Evolutionary conservation across 2,329 filamentous ascomycete species (phyloP).

Genomic region (Fusarium pininemorale): DNA sequence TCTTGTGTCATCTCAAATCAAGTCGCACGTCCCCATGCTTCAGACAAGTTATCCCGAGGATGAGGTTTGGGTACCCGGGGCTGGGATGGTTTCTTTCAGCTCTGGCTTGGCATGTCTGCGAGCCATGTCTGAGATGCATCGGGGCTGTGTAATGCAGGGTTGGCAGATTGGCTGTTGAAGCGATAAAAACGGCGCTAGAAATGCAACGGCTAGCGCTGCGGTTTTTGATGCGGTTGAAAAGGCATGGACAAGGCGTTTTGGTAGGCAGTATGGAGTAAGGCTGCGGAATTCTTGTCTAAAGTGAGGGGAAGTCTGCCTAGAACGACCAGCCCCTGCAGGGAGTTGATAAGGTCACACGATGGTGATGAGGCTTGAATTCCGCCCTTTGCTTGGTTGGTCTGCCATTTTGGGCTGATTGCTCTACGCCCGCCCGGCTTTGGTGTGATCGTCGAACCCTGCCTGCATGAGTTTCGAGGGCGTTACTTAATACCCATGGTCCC

Average conservation of each 20-base stretch:
- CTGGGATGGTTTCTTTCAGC: conserved; percentile 28
- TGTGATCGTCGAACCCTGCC: conserved; percentile 19
- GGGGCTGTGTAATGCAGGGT: conserved; percentile 40
- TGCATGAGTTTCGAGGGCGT: conserved; percentile 13
- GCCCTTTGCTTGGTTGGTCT: conserved; percentile 3
- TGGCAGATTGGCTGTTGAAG: conserved; percentile 17
- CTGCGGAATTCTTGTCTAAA: conserved; percentile 8
- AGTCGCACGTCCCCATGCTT: not conserved
- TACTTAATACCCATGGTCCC: conserved; percentile 40
- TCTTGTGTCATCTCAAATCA: conserved; percentile 4
- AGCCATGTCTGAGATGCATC: conserved; percentile 6
- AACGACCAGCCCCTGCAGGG: not conserved
- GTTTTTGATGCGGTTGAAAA: conserved; percentile 16
- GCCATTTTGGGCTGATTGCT: conserved; percentile 19
- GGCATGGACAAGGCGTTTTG: conserved; percentile 33
- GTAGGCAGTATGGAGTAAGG: conserved; percentile 7
- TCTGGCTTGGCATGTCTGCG: conserved; percentile 26
- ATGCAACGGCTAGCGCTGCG: conserved; percentile 10
- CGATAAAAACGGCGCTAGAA: conserved; percentile 28
- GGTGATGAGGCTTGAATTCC: conserved; percentile 16
- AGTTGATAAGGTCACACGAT: conserved; percentile 29
- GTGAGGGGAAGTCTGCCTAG: conserved; percentile 29
- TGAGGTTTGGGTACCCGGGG: not conserved
- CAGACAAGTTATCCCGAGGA: conserved; percentile 11
- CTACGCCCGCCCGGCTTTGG: conserved; percentile 37